A percentile compares a stretch with the other conserved stretches of the same genome.
Conservation (phyloP, 257 asterid species). For the Solanum neorickii region DNA sequence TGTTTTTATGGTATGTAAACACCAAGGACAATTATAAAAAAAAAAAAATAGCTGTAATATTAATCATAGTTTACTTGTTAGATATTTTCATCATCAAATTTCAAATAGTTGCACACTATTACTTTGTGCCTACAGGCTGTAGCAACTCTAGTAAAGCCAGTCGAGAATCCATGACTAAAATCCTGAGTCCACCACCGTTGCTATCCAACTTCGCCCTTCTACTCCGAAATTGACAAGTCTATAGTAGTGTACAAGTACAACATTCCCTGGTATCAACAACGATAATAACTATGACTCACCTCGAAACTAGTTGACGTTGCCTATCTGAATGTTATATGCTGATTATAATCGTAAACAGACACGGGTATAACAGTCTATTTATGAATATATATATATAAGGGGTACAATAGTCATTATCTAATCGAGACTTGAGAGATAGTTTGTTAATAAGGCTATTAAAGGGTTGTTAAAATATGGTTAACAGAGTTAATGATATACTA, state of each 20-base stretch:
- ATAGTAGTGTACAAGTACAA: background rate
- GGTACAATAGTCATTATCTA: background rate
- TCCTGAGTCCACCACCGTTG: background rate
- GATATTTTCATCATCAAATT: background rate
- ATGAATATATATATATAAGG: background rate
- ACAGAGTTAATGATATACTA: background rate
- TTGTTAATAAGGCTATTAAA: background rate
- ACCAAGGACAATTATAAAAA: background rate
- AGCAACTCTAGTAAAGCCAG: background rate
- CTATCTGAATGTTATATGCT: background rate
- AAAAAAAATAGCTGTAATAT: background rate
- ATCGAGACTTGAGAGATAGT: background rate
- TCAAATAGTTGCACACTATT: background rate
- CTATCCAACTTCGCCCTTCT: background rate
- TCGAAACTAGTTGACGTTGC: background rate
- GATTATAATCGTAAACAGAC: background rate
- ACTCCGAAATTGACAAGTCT: background rate
- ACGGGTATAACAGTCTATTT: background rate
- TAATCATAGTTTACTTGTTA: background rate
- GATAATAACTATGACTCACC: background rate
- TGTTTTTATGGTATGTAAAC: background rate
- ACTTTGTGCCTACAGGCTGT: background rate
- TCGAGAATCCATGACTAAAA: background rate
- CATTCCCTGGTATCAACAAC: background rate
- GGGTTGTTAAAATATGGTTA: background rate